Percentiles rank a stretch among this genome's conserved stretches.
Conservation (phyloP, 2,329 filamentous ascomycete species). For the Trichoderma sp. region DNA sequence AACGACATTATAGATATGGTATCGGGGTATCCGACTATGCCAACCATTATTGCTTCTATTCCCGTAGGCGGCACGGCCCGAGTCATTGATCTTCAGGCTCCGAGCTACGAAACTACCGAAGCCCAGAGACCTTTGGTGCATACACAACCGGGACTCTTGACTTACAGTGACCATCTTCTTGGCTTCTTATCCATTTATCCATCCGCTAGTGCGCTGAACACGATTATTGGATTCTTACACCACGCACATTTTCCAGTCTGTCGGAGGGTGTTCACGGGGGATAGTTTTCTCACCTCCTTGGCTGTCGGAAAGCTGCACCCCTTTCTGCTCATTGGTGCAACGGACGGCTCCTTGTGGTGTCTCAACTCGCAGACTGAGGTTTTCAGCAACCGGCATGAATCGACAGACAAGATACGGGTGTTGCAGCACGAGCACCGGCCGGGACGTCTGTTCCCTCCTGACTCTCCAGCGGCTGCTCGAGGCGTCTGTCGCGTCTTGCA, state of each 20-base stretch:
- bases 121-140: conserved; percentile 49
- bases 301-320: conserved; percentile 51
- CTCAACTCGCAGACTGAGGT: conserved; percentile 40
- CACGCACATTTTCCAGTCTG: conserved; percentile 51
- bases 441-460: conserved; percentile 29
- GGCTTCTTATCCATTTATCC: conserved; percentile 54
- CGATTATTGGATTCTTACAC: conserved; percentile 52
- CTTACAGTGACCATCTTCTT: conserved; percentile 54
- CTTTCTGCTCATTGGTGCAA: conserved; percentile 51
- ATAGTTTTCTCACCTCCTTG: conserved; percentile 50
- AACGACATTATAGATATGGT: conserved; percentile 53
- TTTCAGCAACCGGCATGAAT: conserved; percentile 34
- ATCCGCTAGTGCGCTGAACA: conserved; percentile 51
- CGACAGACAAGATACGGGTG: conserved; percentile 38
- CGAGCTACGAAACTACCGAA: conserved; percentile 53
- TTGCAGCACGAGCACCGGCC: conserved; percentile 55
- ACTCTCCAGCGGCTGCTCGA: conserved; percentile 33
- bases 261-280: conserved; percentile 50
- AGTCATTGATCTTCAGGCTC: conserved; percentile 51
- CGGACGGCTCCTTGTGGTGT: conserved; percentile 53
- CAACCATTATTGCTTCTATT: conserved; percentile 53
- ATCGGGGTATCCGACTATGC: conserved; percentile 55
- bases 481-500: conserved; percentile 51
- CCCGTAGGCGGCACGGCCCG: conserved; percentile 54
- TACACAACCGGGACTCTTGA: conserved; percentile 52